Conservation (phyloP, 169 alveolate species). For the Eimeria acervulina region DNA sequence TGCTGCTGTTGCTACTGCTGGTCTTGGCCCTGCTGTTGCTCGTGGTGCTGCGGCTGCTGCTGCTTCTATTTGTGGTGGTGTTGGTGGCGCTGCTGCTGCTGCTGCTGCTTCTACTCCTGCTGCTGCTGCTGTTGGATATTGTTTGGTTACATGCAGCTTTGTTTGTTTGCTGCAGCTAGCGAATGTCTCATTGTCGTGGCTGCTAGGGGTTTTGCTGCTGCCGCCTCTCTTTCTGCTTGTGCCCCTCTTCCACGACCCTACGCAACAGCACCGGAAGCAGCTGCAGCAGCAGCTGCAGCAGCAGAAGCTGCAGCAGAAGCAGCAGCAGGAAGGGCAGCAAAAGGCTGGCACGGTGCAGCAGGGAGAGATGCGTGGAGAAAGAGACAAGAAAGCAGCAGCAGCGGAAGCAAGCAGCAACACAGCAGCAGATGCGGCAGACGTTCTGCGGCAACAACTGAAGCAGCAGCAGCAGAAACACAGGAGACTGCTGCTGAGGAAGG, state of each 20-base stretch:
- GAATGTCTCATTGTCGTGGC: constrained; percentile 22
- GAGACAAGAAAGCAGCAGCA: constrained; percentile 2
- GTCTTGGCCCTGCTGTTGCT: too few relatives aligned
- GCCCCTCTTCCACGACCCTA: constrained; percentile 1
- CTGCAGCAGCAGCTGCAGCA: constrained; percentile 62
- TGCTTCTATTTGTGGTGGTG: too few relatives aligned
- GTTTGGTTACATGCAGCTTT: background rate
- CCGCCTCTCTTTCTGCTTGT: constrained; percentile 3
- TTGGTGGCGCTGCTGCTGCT: too few relatives aligned
- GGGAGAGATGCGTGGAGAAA: background rate
- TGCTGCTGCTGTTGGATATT: too few relatives aligned
- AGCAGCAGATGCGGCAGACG: background rate
- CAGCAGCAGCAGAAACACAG: constrained; percentile 22
- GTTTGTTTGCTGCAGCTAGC: background rate
- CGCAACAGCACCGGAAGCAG: background rate
- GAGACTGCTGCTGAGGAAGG: constrained; percentile 55
- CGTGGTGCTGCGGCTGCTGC: too few relatives aligned
- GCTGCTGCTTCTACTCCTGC: too few relatives aligned
- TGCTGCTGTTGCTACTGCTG: constrained; percentile 10
- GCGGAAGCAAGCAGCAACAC: background rate
- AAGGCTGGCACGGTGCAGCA: background rate
- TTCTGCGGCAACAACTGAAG: background rate
- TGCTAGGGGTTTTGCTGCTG: constrained; percentile 36
- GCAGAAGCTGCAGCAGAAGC: background rate
- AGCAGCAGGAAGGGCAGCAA: constrained; percentile 16